Evolutionary conservation across 1,284 basidiomycete species (phyloP).

Genomic region (Fistulinella cinereoalba): DNA sequence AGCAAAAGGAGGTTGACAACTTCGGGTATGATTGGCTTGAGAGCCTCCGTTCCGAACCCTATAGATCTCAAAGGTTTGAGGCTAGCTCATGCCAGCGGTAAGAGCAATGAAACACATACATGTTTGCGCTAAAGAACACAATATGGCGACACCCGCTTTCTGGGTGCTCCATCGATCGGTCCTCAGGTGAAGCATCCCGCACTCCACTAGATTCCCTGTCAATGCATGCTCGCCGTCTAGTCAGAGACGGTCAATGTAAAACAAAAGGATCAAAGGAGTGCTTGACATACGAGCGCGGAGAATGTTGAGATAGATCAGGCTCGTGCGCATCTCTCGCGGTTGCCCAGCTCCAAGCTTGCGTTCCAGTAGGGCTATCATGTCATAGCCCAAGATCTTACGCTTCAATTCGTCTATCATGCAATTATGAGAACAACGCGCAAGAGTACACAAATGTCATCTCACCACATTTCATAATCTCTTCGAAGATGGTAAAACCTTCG

Average conservation of each 20-base stretch:
- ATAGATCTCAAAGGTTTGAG: no score
- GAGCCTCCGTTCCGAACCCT: slow-evolving; percentile 13
- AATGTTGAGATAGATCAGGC: slow-evolving; percentile 11
- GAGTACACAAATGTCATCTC: background rate
- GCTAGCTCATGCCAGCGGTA: no score
- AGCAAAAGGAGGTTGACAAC: slow-evolving; percentile 13
- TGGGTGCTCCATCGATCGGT: slow-evolving; percentile 9
- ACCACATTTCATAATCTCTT: slow-evolving; percentile 11
- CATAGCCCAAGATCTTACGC: slow-evolving; percentile 8
- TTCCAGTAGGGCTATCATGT: slow-evolving; percentile 9
- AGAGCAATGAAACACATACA: slow-evolving; percentile 2
- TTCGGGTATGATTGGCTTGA: slow-evolving; percentile 6
- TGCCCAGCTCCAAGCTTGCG: slow-evolving; percentile 9
- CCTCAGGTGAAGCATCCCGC: slow-evolving; percentile 10
- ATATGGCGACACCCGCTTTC: slow-evolving; percentile 8
- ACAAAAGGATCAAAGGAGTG: no score
- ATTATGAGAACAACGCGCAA: background rate
- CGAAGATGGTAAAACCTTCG: slow-evolving; percentile 11
- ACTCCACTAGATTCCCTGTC: slow-evolving; percentile 10
- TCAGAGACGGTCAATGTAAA: background rate
- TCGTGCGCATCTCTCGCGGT: slow-evolving; percentile 10
- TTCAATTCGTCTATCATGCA: slow-evolving; percentile 1
- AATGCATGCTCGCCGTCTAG: slow-evolving; percentile 12
- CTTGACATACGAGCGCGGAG: slow-evolving; percentile 9
- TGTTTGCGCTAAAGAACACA: slow-evolving; percentile 14